Conservation (phyloP, 805 yeast species). For the Novakomyces olei region DNA sequence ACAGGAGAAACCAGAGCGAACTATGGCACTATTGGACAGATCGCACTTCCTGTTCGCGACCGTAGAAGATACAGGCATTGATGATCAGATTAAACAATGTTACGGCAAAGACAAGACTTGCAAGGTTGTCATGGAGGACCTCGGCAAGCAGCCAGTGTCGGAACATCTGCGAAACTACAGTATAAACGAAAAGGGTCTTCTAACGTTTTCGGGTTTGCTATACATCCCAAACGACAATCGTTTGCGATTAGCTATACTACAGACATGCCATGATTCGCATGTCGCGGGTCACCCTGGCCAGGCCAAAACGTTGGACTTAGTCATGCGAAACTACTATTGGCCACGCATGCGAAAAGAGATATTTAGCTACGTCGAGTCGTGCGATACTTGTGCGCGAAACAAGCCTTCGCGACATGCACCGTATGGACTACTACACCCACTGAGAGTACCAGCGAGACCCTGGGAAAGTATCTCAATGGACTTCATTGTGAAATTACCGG, state of each 20-base stretch:
- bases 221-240: too few species aligned
- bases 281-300: conserved; percentile 3
- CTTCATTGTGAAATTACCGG: conserved; percentile 9
- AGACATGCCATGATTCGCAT: conserved; percentile 1
- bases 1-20: not conserved
- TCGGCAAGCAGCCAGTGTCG: too few species aligned
- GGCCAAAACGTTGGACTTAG: conserved; percentile 1
- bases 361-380: conserved; percentile 5
- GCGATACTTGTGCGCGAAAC: conserved; percentile 7
- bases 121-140: too few species aligned
- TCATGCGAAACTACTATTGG: conserved; percentile 5
- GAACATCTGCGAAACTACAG: too few species aligned
- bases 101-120: too few species aligned
- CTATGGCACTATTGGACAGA: not conserved
- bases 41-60: not conserved
- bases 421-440: conserved; percentile 6
- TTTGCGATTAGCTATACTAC: too few species aligned
- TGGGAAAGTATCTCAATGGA: conserved; percentile 9
- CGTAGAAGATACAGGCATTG: not conserved
- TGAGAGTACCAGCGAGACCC: conserved; percentile 6
- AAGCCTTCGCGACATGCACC: conserved; percentile 5
- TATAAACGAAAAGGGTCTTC: too few species aligned
- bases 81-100: not conserved
- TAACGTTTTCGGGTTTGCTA: too few species aligned
- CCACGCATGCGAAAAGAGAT: conserved; percentile 5